These are phyloP conservation scores for Trichoderma atroviride DNA, from an alignment of 2,329 filamentous ascomycete genomes.

Conservation along the genomic window DNA sequence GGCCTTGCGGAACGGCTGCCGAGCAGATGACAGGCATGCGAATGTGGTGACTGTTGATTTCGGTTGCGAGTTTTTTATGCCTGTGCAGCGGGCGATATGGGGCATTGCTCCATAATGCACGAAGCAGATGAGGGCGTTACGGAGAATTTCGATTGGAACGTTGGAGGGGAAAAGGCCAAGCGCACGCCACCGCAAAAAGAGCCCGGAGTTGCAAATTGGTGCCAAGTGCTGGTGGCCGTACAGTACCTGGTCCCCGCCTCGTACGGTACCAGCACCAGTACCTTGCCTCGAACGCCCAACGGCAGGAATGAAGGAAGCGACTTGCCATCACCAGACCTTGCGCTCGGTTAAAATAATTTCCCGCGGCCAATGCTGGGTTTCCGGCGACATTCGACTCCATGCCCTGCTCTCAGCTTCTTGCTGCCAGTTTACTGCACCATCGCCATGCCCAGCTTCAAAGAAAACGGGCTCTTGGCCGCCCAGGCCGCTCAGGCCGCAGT, in stretches of 20 bases:
- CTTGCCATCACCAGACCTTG: conserved; percentile 19
- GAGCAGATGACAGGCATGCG: background rate
- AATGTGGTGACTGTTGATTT: background rate
- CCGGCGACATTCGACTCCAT: conserved; percentile 15
- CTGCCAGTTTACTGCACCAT: conserved; percentile 11
- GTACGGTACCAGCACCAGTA: background rate
- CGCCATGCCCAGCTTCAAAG: background rate
- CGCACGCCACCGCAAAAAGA: background rate
- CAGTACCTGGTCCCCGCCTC: background rate
- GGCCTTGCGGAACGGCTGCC: background rate
- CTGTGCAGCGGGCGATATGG: conserved; percentile 11
- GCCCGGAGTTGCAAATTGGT: background rate
- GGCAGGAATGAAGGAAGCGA: conserved; percentile 13
- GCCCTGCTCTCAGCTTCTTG: conserved; percentile 4
- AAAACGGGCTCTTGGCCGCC: background rate
- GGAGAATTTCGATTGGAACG: conserved; percentile 25
- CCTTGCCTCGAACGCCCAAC: background rate
- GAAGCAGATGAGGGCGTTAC: background rate
- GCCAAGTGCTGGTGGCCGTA: background rate
- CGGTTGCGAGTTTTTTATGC: background rate
- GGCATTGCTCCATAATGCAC: background rate
- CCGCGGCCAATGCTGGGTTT: conserved; percentile 16
- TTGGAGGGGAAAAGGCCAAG: conserved; percentile 11
- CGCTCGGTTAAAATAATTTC: conserved; percentile 22
- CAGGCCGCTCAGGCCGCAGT: background rate